Base-by-base conservation (phyloP, 2,329 filamentous ascomycete species). In the Calonectria leucothoes region DNA sequence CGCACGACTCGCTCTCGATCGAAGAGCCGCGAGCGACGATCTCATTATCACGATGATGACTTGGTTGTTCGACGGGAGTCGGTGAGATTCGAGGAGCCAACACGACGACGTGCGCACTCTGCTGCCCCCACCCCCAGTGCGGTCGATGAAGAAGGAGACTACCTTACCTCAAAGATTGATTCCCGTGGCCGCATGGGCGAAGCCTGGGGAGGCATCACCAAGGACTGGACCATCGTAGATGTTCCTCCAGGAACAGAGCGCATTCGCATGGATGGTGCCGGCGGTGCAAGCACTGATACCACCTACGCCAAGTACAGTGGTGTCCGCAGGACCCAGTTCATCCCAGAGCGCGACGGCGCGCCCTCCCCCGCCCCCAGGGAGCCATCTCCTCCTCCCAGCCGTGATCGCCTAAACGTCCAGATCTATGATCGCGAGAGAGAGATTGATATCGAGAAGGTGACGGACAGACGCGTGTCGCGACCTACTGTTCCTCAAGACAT, bases 171-270 rank as follows among this genome's bases (percentile, higher is more conserved):
- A 72, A 87, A 86, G 77, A 89, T 92, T 74, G 88, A 91, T 76
- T 84, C 87, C 17, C 91, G 94, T 35, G 92, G 91, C 25, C 91
- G 91, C 74, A 90, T 93, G 80, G 94, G 93, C 66, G 94, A 96
- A 83, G 94, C 93, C 27, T 92, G 89, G 82, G 91, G 94, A 78
- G 94, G 94, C 66, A 92, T 91, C 23, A 95, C 93, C 42, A 92
- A 91, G 76, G 93, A 92, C 80, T 97, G 95, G 94, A 89, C 91
- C 68, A 94, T 97, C 75, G 90, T 98, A 45, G 95, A 97, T 83
- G 93, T 97, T 48, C 95, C 94, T 1, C 94, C 95, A 0, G 95
- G 95, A 72, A 96, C 94, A 0, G 93, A 94, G 85, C 91, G 93
- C 49, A 93, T 97, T n/a, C 90, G 91, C 68, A 93, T 97, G 93